Evolutionary conservation across 202 grass and related monocot species (phyloP), one percentile per base, ranked within the genome.

Genomic region (Musa balbisiana): DNA sequence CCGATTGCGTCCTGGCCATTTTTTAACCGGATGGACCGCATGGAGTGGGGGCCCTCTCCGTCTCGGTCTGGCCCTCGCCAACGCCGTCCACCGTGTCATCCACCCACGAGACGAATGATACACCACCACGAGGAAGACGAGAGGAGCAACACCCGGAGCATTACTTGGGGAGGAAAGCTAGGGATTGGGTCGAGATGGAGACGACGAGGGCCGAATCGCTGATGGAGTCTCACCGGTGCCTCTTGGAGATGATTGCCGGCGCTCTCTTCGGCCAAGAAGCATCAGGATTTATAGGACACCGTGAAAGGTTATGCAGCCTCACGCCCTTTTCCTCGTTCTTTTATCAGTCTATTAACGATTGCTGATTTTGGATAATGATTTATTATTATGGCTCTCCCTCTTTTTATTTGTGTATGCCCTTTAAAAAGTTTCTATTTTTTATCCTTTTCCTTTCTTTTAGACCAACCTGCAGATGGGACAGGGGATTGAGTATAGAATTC

Each of bases 1-100:
- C 77, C 64, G 92, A 96, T 82, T 62, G 74, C 22, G 71, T 83
- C 84, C 77, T 96, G 92, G 92, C 87, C 92, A 1, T 96, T 86
- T 75, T 96, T 96, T 68, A 77, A 85, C 49, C 87, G 81, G 73
- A 89, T 92, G 89, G 85, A 89, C 16, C 83, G 58, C 10, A 84
- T 90, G 81, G 89, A 96, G 84, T 87, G 83, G 21, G 89, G 92
- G 2, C 76, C 92, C 25, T 52, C 79, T 55, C 69, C 83, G 49
- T 69, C 26, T 49, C 67, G 14, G 26, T 49, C 67, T 33, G 67
- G 14, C 15, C 33, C 67, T 29, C 67, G 25, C 67, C 67, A 3
- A 3, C 67, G 3, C 29, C 25, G 1, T 1, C 67, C 33, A 16
- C 67, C 2, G 67, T 2, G 26, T 17, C 58, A 15, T 69, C 67